Evolutionary conservation across 164 flowering plant species (phyloP).

Genomic region (Stephania japonica): DNA sequence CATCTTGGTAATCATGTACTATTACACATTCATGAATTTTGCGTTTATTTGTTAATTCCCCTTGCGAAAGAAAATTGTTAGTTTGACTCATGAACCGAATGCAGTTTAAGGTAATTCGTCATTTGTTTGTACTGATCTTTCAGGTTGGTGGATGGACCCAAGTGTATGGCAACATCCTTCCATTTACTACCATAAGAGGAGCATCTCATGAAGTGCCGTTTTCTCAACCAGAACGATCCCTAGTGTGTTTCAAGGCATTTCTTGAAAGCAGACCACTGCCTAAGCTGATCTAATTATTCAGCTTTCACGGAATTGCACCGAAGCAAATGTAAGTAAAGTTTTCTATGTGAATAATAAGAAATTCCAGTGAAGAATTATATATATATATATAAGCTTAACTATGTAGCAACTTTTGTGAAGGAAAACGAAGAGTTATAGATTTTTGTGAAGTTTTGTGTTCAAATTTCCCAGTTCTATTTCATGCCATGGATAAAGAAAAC

Average conservation of each 20-base stretch:
- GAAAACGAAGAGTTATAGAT: slow-evolving; percentile 5
- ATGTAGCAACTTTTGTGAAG: slow-evolving; percentile 10
- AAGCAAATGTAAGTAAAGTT: slow-evolving; percentile 23
- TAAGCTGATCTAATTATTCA: slow-evolving; percentile 40
- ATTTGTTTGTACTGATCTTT: too few species aligned
- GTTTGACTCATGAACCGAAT: too few species aligned
- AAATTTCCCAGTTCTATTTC: background rate
- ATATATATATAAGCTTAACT: slow-evolving; percentile 3
- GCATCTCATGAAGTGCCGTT: slow-evolving; percentile 92
- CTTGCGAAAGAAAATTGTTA: background rate
- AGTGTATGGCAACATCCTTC: slow-evolving; percentile 65
- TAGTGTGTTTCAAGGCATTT: slow-evolving; percentile 62
- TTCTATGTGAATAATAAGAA: slow-evolving; percentile 7
- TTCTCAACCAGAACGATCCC: slow-evolving; percentile 82
- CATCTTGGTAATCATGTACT: too few species aligned
- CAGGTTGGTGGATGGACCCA: slow-evolving; percentile 97
- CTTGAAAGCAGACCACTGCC: slow-evolving; percentile 56
- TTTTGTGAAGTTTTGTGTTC: slow-evolving; percentile 17
- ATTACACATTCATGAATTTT: background rate
- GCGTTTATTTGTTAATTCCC: background rate
- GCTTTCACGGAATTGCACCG: background rate
- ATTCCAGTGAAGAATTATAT: background rate
- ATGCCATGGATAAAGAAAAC: background rate
- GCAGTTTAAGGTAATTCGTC: too few species aligned
- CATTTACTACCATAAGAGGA: slow-evolving; percentile 88